These are phyloP conservation scores for Arachis monticola DNA, from an alignment of 331 rosid genomes.

Conservation along the genomic window DNA sequence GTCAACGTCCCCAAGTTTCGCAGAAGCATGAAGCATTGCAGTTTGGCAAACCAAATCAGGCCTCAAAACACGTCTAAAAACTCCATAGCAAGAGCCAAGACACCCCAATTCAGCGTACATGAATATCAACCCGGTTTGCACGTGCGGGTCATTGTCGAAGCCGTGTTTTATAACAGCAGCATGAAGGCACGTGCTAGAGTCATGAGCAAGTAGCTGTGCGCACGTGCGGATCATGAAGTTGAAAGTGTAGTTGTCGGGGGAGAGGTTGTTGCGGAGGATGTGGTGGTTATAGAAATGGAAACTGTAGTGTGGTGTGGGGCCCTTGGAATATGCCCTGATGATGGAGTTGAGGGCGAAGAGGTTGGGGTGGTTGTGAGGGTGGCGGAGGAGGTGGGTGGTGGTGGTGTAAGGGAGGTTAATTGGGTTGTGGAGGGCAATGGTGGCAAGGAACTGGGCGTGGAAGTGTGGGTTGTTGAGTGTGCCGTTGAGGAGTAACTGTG, in stretches of 20 bases:
- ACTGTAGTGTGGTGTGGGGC: slow-evolving; percentile 48
- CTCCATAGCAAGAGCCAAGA: slow-evolving; percentile 36
- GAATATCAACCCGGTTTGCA: slow-evolving; percentile 51
- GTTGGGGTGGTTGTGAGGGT: slow-evolving; percentile 38
- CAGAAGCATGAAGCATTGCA: slow-evolving; percentile 49
- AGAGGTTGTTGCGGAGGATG: slow-evolving; percentile 38
- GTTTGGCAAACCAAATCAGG: slow-evolving; percentile 58
- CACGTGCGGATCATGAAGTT: slow-evolving; percentile 51
- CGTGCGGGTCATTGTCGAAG: slow-evolving; percentile 52
- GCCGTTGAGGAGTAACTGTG: slow-evolving; percentile 50
- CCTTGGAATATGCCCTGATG: slow-evolving; percentile 61
- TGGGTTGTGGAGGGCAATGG: slow-evolving; percentile 50
- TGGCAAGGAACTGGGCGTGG: slow-evolving; percentile 54
- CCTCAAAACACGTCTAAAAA: slow-evolving; percentile 35
- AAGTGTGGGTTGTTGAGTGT: slow-evolving; percentile 41
- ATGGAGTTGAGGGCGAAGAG: slow-evolving; percentile 60
- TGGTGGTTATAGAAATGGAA: slow-evolving; percentile 40
- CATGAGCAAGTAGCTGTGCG: slow-evolving; percentile 40
- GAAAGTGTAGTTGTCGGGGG: slow-evolving; percentile 57
- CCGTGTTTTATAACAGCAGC: slow-evolving; percentile 45
- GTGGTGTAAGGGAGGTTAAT: slow-evolving; percentile 46
- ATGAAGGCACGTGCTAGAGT: slow-evolving; percentile 41
- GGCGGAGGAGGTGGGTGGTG: slow-evolving; percentile 37
- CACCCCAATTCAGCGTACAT: slow-evolving; percentile 62
- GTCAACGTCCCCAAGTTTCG: slow-evolving; percentile 41